Conservation (phyloP, 208 protist genomes). For the Leishmania lainsoni region DNA sequence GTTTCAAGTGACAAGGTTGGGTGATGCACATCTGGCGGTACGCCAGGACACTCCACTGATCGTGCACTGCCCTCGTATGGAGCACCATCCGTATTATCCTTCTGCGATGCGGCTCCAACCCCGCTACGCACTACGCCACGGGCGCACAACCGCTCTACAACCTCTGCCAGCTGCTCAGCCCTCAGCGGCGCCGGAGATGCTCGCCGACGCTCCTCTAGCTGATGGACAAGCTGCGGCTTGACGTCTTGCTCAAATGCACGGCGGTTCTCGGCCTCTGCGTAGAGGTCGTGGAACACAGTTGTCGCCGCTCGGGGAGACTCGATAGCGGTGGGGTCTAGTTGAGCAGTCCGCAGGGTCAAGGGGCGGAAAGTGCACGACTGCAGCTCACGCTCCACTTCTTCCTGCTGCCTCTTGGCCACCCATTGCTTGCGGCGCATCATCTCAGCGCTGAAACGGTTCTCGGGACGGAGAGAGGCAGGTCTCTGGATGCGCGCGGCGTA, state of each 20-base stretch:
- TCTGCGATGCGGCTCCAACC: neutral
- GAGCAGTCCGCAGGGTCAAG: conserved; percentile 58
- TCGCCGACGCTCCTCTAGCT: conserved; percentile 47
- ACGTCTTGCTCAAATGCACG: conserved; percentile 56
- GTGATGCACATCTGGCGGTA: conserved; percentile 20
- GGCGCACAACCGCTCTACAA: conserved; percentile 74
- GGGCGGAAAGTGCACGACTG: conserved; percentile 84
- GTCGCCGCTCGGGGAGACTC: conserved; percentile 13
- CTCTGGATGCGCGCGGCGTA: conserved; percentile 67
- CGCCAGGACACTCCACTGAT: neutral
- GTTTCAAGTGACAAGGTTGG: conserved; percentile 52
- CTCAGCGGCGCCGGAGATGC: conserved; percentile 20
- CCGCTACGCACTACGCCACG: conserved; percentile 32
- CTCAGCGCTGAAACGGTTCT: conserved; percentile 72
- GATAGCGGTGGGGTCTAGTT: conserved; percentile 37
- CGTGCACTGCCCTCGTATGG: conserved; percentile 1
- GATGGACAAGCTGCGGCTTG: conserved; percentile 55
- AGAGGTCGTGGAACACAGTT: conserved; percentile 64
- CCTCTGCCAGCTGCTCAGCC: conserved; percentile 38
- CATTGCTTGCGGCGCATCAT: conserved; percentile 67
- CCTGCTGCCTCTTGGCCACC: conserved; percentile 54
- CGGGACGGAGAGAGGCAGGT: conserved; percentile 62
- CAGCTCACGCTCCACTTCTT: conserved; percentile 65
- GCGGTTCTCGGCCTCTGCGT: conserved; percentile 56
- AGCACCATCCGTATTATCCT: neutral